Evolutionary conservation across 192 early-diverging fungal genomes (phyloP), one percentile per base, ranked within the genome.

Genomic region (Podila epigama): DNA sequence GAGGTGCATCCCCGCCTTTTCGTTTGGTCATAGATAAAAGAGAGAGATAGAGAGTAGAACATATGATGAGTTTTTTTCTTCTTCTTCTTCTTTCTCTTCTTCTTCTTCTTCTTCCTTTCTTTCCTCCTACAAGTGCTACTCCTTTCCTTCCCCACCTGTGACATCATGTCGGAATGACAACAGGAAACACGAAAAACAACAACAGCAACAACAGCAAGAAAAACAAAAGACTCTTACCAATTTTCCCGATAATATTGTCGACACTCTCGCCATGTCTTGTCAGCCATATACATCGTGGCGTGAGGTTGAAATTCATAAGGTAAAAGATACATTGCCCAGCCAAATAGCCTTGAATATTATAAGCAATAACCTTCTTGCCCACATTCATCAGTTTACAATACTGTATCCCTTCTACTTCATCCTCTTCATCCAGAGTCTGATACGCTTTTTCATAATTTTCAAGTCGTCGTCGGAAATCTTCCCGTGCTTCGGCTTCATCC

Each of bases 321-420:
- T 98, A 99, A 72, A 99, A 98, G 52, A 99, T 94, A 34, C 94
- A 95, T 79, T 99, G 97, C 20, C 92, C 91, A 32, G 90, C 85
- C 41, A 99, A 79, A 75, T 96, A 99, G 50, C 97, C 97, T 68
- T 92, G 90, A 66, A 97, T 95, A 69, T 96, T 95, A 82, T 96
- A 87, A 13, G 96, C 94, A 75, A 97, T 94, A 4, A 97, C 87
- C 80, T 97, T 99, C 62, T 95, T 94, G 58, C 97, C 97, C 6
- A 98, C 96, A 81, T 99, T 94, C 60, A 96, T 92, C 53, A 98
- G 84, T 79, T 99, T 98, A 84, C 97, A 96, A 80, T 94, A 99
- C 58, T 92, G 91, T 8, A 89, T 88, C 51, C 92, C 91, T 34
- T 82, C 69, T 34, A 89, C 79, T 62, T 99, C 97, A 70, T 97